phyloP scores from a whole-genome alignment of 495 filamentous ascomycete species.

The Polyplosphaeria fusca region DNA sequence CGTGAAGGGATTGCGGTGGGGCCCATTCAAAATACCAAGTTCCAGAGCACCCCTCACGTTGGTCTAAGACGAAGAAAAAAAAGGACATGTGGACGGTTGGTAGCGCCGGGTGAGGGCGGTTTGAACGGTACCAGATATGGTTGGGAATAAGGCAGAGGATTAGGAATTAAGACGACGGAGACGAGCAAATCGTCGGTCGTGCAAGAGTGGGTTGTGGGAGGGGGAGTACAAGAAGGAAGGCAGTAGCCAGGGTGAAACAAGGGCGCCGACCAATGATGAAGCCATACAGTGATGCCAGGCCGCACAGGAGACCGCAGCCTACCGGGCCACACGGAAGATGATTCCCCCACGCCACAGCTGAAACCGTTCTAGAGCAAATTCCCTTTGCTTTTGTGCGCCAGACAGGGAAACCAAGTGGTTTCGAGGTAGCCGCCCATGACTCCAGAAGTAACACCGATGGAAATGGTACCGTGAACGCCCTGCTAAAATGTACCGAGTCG shows the following conservation, averaged over 20 bases:
- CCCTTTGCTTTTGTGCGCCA: slow-evolving; percentile 26
- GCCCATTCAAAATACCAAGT: slow-evolving; percentile 17
- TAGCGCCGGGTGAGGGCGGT: neutral
- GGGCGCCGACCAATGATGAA: slow-evolving; percentile 13
- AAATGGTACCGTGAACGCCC: slow-evolving; percentile 20
- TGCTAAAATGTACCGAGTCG: slow-evolving; percentile 25
- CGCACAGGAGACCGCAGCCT: slow-evolving; percentile 7
- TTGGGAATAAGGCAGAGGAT: too few relatives aligned
- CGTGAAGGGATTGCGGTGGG: neutral
- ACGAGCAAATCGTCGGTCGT: slow-evolving; percentile 2
- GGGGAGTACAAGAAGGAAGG: slow-evolving; percentile 26
- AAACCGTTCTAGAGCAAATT: slow-evolving; percentile 28
- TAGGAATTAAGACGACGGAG: slow-evolving; percentile 9
- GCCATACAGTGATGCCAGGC: neutral
- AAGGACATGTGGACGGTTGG: too few relatives aligned
- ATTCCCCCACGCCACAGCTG: slow-evolving; percentile 27
- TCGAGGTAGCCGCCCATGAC: slow-evolving; percentile 25
- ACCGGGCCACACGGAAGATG: slow-evolving; percentile 16
- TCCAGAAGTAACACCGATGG: slow-evolving; percentile 11
- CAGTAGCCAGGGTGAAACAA: slow-evolving; percentile 20
- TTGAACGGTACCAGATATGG: slow-evolving; percentile 21
- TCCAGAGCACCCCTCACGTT: neutral
- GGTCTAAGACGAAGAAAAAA: neutral
- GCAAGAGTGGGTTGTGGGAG: slow-evolving; percentile 1
- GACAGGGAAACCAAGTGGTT: slow-evolving; percentile 15